Conservation (phyloP, 805 yeast genomes). For the Candida andamanensis region DNA sequence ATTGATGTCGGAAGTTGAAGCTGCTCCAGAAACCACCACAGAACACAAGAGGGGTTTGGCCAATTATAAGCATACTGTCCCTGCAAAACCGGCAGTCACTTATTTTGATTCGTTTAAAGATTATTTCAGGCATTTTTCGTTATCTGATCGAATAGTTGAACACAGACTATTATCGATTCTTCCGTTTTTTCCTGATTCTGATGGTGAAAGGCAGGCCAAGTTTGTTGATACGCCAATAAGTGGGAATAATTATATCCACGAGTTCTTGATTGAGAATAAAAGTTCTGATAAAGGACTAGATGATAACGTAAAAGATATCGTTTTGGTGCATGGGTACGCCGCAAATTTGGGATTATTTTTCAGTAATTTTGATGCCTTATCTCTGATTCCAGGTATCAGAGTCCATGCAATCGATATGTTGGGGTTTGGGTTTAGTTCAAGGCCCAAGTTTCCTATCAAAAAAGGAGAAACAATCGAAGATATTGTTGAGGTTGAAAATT, state of each 20-base stretch:
- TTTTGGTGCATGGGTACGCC: constrained; percentile 88
- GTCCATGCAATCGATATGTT: constrained; percentile 67
- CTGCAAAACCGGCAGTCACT: not conserved
- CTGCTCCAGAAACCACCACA: not conserved
- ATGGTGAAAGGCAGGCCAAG: constrained; percentile 41
- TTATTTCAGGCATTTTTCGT: constrained; percentile 25
- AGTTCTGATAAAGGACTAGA: constrained; percentile 4
- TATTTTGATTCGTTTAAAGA: constrained; percentile 16
- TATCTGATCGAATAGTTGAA: constrained; percentile 27
- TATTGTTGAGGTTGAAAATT: constrained; percentile 33
- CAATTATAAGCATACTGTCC: not conserved
- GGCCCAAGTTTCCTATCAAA: constrained; percentile 43
- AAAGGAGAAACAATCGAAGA: constrained; percentile 27
- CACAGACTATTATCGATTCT: constrained; percentile 46
- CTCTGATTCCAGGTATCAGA: constrained; percentile 47
- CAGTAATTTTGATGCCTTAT: constrained; percentile 53
- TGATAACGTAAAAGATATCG: constrained; percentile 42
- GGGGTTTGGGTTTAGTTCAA: constrained; percentile 66
- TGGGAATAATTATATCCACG: constrained; percentile 62
- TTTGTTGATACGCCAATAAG: constrained; percentile 55
- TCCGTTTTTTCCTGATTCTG: constrained; percentile 55
- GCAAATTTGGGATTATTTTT: constrained; percentile 83
- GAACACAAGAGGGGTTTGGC: constrained; percentile 3
- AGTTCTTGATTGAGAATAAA: constrained; percentile 56
- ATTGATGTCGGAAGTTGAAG: too few species aligned